Evolutionary conservation across 73 alveolate genomes (phyloP).

Genomic region (Tetrahymena elliotti): DNA sequence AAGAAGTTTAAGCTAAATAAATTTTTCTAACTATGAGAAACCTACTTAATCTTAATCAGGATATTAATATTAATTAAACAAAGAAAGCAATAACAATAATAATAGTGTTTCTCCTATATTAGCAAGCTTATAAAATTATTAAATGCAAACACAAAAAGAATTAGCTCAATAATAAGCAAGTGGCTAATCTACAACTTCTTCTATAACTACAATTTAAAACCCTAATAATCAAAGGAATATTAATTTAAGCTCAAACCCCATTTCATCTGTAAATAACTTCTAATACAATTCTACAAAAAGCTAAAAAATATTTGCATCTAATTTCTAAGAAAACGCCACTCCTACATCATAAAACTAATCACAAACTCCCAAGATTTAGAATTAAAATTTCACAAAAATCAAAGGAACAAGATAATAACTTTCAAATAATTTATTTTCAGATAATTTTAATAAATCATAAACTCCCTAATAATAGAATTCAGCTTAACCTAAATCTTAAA

Average conservation of each 20-base stretch:
- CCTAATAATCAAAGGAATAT: background rate
- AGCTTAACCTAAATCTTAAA: background rate
- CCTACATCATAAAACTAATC: background rate
- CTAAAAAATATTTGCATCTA: background rate
- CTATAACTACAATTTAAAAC: background rate
- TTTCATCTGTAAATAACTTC: background rate
- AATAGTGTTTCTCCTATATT: background rate
- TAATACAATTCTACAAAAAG: background rate
- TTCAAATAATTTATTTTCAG: background rate
- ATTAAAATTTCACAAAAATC: background rate
- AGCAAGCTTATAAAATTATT: background rate
- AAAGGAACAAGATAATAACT: background rate
- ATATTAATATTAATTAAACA: background rate
- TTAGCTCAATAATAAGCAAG: background rate
- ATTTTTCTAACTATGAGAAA: background rate
- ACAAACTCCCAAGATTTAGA: background rate
- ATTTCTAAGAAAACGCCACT: background rate
- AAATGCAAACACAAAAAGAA: background rate
- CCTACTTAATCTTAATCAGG: background rate
- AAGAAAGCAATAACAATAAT: background rate
- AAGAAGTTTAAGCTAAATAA: background rate
- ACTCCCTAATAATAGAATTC: background rate
- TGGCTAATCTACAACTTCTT: background rate
- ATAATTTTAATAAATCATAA: background rate
- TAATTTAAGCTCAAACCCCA: background rate